Base-by-base conservation (phyloP, 148 eudicot genomes). In the Cornus kousa region DNA sequence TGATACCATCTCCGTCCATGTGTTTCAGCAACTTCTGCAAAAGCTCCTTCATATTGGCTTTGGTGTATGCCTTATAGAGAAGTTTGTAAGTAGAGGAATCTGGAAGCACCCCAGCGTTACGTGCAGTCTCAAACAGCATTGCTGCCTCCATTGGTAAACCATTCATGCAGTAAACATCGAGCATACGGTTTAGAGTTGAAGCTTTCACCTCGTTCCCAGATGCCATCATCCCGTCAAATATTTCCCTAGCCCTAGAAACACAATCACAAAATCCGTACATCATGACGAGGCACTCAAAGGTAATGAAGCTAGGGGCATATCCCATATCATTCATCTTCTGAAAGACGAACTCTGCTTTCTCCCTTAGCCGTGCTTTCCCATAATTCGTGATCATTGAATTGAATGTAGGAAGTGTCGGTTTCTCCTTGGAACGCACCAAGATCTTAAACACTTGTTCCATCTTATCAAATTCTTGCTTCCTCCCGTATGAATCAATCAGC, bases 341-440 rank as follows among this genome's bases (percentile, higher is more conserved):
- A 66, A 81, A 93, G 55, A 91, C 80, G 39, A 75, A 71, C 84
- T 90, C 99, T 1, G 99, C 95, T 80, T 91, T 96, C 84, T 96
- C 98, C 79, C 98, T 83, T n/a, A 79, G 94, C 31, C 98, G 85
- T 66, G 99, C 99, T 85, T 87, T 96, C 48, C 99, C 99, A 71
- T 96, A 96, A 80, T 96, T 96, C 68, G 88, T 82, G 74, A 96
- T 96, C 98, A 93, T 96, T 28, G 98, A 96, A 77, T 96, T 92
- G 74, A 93, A 96, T 4, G 99, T 96, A 40, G 98, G 89, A 77
- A 91, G 85, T 23, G 98, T 93, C 10, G 97, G 99, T 82, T 80
- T 93, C 78, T 90, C 89, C 77, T 93, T 96, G 65, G 99, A 90
- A 14, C 86, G 92, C 76, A 91, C 70, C 83, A 96, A 83, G 87